Evolutionary conservation across 2,329 filamentous ascomycete species (phyloP).

Genomic region (Colletotrichum horii): DNA sequence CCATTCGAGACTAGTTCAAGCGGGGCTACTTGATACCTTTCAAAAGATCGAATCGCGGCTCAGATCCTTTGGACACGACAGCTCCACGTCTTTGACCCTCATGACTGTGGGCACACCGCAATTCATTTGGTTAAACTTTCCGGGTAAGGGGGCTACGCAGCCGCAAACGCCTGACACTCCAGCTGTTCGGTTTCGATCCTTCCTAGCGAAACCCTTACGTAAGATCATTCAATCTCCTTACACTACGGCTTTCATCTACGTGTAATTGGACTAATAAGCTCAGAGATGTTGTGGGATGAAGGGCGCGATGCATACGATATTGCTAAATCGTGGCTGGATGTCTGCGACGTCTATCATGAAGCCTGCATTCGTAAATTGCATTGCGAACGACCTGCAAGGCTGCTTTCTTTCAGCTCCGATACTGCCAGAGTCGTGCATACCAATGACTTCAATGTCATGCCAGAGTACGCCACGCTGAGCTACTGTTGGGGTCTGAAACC

Average conservation of each 20-base stretch:
- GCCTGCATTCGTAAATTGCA: not conserved
- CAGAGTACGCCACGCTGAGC: not conserved
- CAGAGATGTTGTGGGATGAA: not conserved
- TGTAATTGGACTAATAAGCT: not conserved
- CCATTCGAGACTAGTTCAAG: fast-evolving
- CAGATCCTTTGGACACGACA: fast-evolving
- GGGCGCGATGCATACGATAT: not conserved
- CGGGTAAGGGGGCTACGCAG: not conserved
- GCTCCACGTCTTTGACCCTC: not conserved
- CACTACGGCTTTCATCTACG: too few relatives aligned
- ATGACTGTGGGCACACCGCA: not conserved
- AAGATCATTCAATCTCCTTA: too few relatives aligned
- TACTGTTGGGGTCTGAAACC: not conserved
- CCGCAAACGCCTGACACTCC: too few relatives aligned
- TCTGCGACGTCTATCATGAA: not conserved
- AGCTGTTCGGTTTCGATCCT: too few relatives aligned
- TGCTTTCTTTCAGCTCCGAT: not conserved
- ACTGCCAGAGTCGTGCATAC: fast-evolving
- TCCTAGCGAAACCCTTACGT: too few relatives aligned
- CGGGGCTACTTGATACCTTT: fast-evolving
- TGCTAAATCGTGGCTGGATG: not conserved
- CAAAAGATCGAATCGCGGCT: not conserved
- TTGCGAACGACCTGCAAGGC: not conserved
- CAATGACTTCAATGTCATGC: fast-evolving
- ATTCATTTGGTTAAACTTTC: not conserved